Evolutionary conservation across 1,284 basidiomycete species (phyloP).

Genomic region (Cryptococcus sp.): DNA sequence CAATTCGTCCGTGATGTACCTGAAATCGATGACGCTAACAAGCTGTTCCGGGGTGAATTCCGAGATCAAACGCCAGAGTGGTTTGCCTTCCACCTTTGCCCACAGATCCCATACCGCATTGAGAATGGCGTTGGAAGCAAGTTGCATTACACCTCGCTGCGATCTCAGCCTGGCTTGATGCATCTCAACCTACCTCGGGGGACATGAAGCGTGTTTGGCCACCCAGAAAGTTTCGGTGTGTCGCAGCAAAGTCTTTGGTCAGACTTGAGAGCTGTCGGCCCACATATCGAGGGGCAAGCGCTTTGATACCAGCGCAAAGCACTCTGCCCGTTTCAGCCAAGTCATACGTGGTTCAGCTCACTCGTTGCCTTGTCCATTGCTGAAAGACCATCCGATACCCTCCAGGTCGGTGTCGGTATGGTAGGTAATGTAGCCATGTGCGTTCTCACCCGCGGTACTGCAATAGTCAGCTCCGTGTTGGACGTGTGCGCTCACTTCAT

Average conservation of each 20-base stretch:
- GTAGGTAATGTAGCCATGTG: conserved; percentile 62
- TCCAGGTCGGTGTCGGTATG: conserved; percentile 65
- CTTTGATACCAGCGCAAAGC: conserved; percentile 27
- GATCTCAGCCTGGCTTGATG: conserved; percentile 68
- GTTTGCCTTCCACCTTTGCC: conserved; percentile 56
- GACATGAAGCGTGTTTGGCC: conserved; percentile 32
- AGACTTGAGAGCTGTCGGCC: conserved; percentile 24
- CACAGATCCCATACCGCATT: conserved; percentile 56
- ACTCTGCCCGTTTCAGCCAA: conserved; percentile 16
- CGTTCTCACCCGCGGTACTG: conserved; percentile 89
- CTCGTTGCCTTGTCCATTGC: conserved; percentile 86
- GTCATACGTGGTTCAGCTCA: conserved; percentile 7
- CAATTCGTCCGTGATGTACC: conserved; percentile 88
- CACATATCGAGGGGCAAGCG: conserved; percentile 29
- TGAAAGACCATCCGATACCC: conserved; percentile 90
- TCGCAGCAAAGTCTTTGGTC: conserved; percentile 25
- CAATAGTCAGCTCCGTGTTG: conserved; percentile 44
- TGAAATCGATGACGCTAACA: conserved; percentile 76
- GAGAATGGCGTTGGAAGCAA: conserved; percentile 56
- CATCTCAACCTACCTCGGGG: conserved; percentile 70
- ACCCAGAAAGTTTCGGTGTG: conserved; percentile 25
- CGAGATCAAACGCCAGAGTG: conserved; percentile 57
- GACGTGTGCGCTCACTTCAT: conserved; percentile 57
- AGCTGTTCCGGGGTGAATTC: conserved; percentile 69
- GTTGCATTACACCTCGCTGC: conserved; percentile 56